Base-by-base conservation (phyloP, 1,139 yeast species). In the Hanseniaspora sp. region DNA sequence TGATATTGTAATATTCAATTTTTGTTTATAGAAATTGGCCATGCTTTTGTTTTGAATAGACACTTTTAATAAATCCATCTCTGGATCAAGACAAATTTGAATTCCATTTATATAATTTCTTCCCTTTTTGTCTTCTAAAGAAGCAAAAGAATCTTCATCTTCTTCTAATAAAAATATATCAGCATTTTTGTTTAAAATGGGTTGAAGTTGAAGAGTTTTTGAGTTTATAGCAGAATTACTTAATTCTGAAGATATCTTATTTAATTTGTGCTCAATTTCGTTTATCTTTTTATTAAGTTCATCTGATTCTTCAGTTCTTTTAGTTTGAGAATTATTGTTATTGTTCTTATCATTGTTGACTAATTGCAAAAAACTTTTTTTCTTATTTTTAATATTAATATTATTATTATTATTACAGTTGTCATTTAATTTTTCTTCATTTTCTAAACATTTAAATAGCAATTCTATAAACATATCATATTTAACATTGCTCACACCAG, bases 1-100 rank as follows among this genome's bases (percentile, higher is more conserved):
- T 18, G 45, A 28, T n/a, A 17, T 5, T 13, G 33, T 12, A 3
- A 44, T 30, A 12, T 43, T 44, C 7, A 51, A 29, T 13, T 51
- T 51, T n/a, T 39, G 23, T 13, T 51, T 51, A 15, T 51, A 51
- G 23, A 51, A 51, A n/a, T 38, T 38, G 1, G 44, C 37, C 54
- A 51, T 51, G n/a, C 38, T 40, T n/a, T 44, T 51, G 28, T 51
- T 51, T n/a, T 51, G 54, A 17, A 51, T 43, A 7, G 54, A 29
- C 6, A 51, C 45, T 33, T 51, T 51, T 34, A 51, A 18, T 9
- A 51, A 15, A 38, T 51, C 54, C 44, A 42, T 41, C 13, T 46
- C 40, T n/a, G 48, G 47, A 23, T 51, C 54, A 1, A 38, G n/a
- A 33, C 54, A 51, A 5, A 51, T 34, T 31, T 51, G 38, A 7